Evolutionary conservation across 1,284 basidiomycete genomes (phyloP).

Genomic region (Trichosporon asahii): DNA sequence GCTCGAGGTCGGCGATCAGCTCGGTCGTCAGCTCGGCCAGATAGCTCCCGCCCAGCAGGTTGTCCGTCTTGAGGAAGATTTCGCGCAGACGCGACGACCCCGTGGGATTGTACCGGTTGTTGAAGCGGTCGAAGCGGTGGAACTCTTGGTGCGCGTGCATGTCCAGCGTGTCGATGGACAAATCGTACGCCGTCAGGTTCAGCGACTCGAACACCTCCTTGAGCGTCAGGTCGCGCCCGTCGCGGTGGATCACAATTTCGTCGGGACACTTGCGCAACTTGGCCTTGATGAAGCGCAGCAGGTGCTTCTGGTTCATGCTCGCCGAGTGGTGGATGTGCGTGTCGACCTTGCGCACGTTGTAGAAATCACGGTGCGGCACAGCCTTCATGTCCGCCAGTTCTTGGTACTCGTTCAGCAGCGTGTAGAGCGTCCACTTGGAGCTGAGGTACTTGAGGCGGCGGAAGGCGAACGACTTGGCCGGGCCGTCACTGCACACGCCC

Average conservation of each 20-base stretch:
- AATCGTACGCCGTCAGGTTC: constrained; percentile 91
- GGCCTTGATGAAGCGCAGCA: constrained; percentile 98
- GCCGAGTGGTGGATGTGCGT: constrained; percentile 99
- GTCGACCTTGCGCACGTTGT: constrained; percentile 96
- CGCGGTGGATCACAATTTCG: constrained; percentile 93
- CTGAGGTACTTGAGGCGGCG: constrained; percentile 85
- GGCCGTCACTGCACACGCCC: constrained; percentile 83
- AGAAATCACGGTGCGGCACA: constrained; percentile 73
- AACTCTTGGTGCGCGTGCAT: constrained; percentile 98
- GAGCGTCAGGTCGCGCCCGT: constrained; percentile 83
- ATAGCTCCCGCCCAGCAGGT: constrained; percentile 85
- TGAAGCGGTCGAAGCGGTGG: constrained; percentile 96
- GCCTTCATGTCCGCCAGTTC: constrained; percentile 96
- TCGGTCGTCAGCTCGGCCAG: constrained; percentile 84
- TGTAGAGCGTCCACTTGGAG: constrained; percentile 96
- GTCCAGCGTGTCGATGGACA: constrained; percentile 97
- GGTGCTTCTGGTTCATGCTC: constrained; percentile 99
- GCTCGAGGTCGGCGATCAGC: constrained; percentile 91
- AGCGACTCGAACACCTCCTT: constrained; percentile 93
- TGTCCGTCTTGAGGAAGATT: constrained; percentile 99
- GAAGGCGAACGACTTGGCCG: constrained; percentile 94
- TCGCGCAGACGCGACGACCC: constrained; percentile 92
- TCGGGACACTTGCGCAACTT: constrained; percentile 64
- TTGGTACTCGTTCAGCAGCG: constrained; percentile 86
- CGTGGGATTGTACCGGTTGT: constrained; percentile 55